phyloP scores from a whole-genome alignment of 257 asterid genomes.

The Solanum pimpinellifolium region DNA sequence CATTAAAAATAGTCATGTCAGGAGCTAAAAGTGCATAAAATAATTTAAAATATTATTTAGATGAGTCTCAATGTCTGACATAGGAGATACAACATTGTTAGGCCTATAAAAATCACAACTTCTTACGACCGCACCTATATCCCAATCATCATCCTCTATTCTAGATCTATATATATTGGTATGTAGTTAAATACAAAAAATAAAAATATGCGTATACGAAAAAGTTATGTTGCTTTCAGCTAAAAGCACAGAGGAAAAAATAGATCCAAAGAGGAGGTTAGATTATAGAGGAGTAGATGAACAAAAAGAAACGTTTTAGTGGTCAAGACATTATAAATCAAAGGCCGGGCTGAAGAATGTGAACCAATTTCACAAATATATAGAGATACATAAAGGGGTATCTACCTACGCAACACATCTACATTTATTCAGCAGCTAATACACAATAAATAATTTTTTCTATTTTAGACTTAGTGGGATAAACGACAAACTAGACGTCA shows the following conservation, averaged over 20 bases:
- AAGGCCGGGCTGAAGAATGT: background rate
- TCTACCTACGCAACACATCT: background rate
- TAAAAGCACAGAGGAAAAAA: background rate
- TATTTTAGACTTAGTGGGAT: background rate
- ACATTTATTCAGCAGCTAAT: background rate
- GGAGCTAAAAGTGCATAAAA: no score
- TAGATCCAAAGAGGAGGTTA: background rate
- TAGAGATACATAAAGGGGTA: background rate
- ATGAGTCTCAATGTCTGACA: no score
- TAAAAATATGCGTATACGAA: no score
- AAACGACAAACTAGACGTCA: background rate
- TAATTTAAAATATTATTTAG: no score
- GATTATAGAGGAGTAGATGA: background rate
- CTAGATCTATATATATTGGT: background rate
- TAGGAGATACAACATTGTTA: no score
- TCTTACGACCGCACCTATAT: no score
- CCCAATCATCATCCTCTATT: no score
- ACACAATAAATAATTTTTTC: no score
- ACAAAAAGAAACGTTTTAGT: no score
- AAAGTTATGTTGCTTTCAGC: no score
- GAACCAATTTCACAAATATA: background rate
- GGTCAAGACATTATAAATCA: background rate
- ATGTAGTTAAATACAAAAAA: background rate
- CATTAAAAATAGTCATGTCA: no score
- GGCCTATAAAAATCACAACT: no score